Conservation (phyloP, 139 green algal species). For the Eudorina sp. region DNA sequence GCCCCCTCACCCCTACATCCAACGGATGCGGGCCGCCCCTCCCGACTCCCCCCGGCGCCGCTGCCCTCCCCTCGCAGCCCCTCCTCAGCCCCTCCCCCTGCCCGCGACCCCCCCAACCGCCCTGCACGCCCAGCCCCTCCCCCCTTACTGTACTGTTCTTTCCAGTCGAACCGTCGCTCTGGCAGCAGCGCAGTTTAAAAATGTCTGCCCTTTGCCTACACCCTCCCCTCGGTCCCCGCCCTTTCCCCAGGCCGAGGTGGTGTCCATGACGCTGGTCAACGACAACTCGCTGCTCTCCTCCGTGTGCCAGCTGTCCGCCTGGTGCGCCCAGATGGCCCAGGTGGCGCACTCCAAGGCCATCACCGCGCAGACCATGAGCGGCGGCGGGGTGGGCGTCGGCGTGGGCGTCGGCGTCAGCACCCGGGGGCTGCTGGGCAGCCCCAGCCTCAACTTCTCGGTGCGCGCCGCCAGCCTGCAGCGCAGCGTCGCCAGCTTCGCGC, state of each 20-base stretch:
- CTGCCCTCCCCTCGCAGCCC: not conserved
- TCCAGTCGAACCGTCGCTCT: no score
- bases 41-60: no score
- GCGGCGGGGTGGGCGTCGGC: no score
- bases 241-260: slow-evolving; percentile 7
- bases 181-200: no score
- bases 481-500: not conserved
- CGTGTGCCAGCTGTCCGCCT: slow-evolving; percentile 10
- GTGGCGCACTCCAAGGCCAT: slow-evolving; percentile 54
- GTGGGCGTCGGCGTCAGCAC: not conserved
- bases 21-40: no score
- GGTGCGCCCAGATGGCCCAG: not conserved
- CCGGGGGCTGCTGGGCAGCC: not conserved
- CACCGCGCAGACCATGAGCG: not conserved
- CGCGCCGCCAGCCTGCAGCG: slow-evolving; percentile 4
- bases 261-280: slow-evolving; percentile 16
- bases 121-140: not conserved
- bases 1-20: no score
- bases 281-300: not conserved
- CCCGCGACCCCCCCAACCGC: not conserved
- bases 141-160: no score
- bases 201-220: not conserved
- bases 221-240: not conserved
- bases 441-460: not conserved
- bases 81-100: no score